Base-by-base conservation (phyloP, 2,329 filamentous ascomycete species). In the Alternaria sp. region DNA sequence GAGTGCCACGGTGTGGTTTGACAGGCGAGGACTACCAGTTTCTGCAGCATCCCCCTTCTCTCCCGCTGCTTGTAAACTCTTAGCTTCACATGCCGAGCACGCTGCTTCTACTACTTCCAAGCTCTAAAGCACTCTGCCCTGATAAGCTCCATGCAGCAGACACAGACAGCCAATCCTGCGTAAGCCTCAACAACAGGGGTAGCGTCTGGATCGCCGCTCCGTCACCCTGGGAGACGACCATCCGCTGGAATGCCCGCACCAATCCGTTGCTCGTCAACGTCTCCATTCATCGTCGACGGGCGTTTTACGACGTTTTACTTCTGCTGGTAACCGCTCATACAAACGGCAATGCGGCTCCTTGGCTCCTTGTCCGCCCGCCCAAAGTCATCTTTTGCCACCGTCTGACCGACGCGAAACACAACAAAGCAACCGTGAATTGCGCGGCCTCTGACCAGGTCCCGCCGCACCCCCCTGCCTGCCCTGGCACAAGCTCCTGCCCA, bases 361-460 rank as follows among this genome's bases (percentile, higher is more conserved):
- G 9, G 49, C 26, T 26, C 39, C 17, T 14, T 46, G 44, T 26
- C 17, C 37, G 49, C 37, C 11, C 37, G 33, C 24, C 42, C 29
- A 34, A 23, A 49, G 42, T 29, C 42, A 17, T 42, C 50, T 41
- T 40, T 54, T 48, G 50, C 49, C 24, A 17, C 50, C 8, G 33
- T 39, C 36, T 33, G 36, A 9, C 50, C 55, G 41, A 48, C 36
- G 9, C 55, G 42, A 54, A 54, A 58, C 55, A 28, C 55, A 58
- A 58, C 56, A 58, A 58, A 58, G 40, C 55, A 58, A 51, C 49
- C 49, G 52, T 36, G 39, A 46, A 56, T 60, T 60, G 54, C 57
- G 60, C 57, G 60, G 58, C 56, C 48, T 46, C 33, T 34, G 31
- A n/a, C 51, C 44, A 54, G 28, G 11, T 36, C 29, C 17, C 17